These are phyloP conservation scores for Globisporangium okanoganense DNA, from an alignment of 352 stramenopile species.

Conservation along the genomic window DNA sequence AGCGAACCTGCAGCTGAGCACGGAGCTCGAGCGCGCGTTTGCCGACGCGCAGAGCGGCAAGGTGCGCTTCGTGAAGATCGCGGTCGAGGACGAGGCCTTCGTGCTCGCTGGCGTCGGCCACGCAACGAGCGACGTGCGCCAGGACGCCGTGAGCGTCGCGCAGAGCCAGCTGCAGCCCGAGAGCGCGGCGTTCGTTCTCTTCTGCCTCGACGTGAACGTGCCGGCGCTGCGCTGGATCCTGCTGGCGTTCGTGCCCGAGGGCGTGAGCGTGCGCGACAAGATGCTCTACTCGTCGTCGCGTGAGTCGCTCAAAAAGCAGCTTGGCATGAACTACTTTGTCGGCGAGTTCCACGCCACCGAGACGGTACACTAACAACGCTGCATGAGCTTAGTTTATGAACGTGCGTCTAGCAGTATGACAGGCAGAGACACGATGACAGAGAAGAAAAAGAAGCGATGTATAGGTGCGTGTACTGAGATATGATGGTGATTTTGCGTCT, in stretches of 20 bases:
- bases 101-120: conserved; percentile 36
- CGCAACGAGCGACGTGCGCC: conserved; percentile 36
- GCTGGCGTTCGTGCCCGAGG: conserved; percentile 75
- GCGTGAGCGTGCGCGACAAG: conserved; percentile 78
- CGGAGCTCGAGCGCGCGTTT: conserved; percentile 67
- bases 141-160: conserved; percentile 37
- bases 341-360: conserved; percentile 88
- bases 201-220: conserved; percentile 73
- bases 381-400: too few species aligned
- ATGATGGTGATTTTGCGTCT: neutral
- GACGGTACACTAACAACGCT: conserved; percentile 24
- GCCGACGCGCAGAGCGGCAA: conserved; percentile 63
- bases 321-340: conserved; percentile 89
- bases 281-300: conserved; percentile 92
- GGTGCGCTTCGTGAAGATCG: conserved; percentile 65
- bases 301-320: conserved; percentile 88
- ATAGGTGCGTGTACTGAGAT: conserved; percentile 6
- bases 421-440: neutral
- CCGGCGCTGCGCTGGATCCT: conserved; percentile 74
- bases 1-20: conserved; percentile 53
- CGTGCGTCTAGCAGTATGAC: neutral
- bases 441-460: neutral
- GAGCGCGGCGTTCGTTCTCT: conserved; percentile 69
- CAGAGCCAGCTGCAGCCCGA: conserved; percentile 23
- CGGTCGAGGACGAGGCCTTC: conserved; percentile 62